Evolutionary conservation across 805 yeast species (phyloP), one percentile per base, ranked within the genome.

Genomic region (Komagataella populi): DNA sequence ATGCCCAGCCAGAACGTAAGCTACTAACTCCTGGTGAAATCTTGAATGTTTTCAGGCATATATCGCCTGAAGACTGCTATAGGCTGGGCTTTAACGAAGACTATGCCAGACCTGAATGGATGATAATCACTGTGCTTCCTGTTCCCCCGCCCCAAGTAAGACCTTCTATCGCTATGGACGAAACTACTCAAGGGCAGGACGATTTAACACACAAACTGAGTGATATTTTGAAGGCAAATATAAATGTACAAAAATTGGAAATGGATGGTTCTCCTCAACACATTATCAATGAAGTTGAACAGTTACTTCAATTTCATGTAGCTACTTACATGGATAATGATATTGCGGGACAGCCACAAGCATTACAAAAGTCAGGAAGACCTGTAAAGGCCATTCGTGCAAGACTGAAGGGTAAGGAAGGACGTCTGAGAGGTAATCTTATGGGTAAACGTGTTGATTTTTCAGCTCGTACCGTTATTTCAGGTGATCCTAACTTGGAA

Each of bases 391-490:
- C 97, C 47, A 93, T 93, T 61, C 83, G 99, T 72, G 98, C 99
- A n/a, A 90, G 99, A 74, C 77, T 93, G 61, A 93, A 93, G 84
- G 99, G 99, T 73, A 93, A 93, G 62, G 99, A 93, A 73, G 99
- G 99, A 55, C 90, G 99, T 74, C 81, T 93, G 56, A 84, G 99
- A 78, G 98, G 98, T 64, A 93, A 93, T 64, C 73, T 93, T 62
- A 93, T 93, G 99, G 99, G 99, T 69, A 93, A 93, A 77, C 93
- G 99, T 78, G 99, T 93, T 54, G 97, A 93, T 68, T 93, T 89
- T 64, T 91, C 98, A 45, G 99, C 99, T 7, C 88, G 99, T 74
- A 90, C 99, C 2, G 99, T 93, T 63, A 93, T 93, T 74, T 90
- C 99, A 7, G 98, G 98, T 77, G 99, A 93, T 67, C 99, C 99